These are phyloP conservation scores for Lophiostoma macrostomum DNA, from an alignment of 495 filamentous ascomycete species.

Conservation along the genomic window DNA sequence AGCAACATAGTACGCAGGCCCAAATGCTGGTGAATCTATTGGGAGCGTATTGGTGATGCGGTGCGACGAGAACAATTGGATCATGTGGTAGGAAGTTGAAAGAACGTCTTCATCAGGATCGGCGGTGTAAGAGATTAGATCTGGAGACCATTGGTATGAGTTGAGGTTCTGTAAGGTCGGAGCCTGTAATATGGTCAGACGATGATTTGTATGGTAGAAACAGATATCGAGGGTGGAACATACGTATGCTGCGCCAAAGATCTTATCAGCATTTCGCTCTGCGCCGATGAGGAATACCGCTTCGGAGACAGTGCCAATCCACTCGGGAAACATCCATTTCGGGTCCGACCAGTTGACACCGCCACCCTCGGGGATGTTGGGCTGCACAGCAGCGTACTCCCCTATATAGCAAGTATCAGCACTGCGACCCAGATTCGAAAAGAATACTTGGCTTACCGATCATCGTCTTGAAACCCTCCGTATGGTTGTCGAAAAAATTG, in stretches of 20 bases:
- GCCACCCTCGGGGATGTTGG: conserved; percentile 49
- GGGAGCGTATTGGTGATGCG: conserved; percentile 56
- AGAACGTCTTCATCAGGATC: conserved; percentile 34
- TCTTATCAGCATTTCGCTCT: conserved; percentile 61
- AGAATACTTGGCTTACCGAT: conserved; percentile 14
- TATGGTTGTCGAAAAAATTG: conserved; percentile 23
- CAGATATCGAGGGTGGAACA: too few relatives aligned
- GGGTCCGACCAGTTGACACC: conserved; percentile 46
- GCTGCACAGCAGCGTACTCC: conserved; percentile 56
- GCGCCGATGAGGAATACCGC: conserved; percentile 65
- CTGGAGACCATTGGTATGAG: conserved; percentile 38
- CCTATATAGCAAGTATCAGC: background rate
- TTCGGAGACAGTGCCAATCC: conserved; percentile 61
- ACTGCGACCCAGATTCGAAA: conserved; percentile 34
- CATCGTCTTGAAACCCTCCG: conserved; percentile 13
- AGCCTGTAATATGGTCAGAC: conserved; percentile 9
- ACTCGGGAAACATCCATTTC: conserved; percentile 42
- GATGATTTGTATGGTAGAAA: background rate
- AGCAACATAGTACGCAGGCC: conserved; percentile 61
- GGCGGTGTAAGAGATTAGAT: conserved; percentile 39
- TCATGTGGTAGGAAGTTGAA: conserved; percentile 48
- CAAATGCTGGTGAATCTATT: conserved; percentile 45
- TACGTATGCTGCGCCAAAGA: conserved; percentile 38
- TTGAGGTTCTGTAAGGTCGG: conserved; percentile 40
- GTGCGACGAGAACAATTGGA: conserved; percentile 45